phyloP scores from a whole-genome alignment of 2,329 filamentous ascomycete genomes.

The Pleomassaria siparia region DNA sequence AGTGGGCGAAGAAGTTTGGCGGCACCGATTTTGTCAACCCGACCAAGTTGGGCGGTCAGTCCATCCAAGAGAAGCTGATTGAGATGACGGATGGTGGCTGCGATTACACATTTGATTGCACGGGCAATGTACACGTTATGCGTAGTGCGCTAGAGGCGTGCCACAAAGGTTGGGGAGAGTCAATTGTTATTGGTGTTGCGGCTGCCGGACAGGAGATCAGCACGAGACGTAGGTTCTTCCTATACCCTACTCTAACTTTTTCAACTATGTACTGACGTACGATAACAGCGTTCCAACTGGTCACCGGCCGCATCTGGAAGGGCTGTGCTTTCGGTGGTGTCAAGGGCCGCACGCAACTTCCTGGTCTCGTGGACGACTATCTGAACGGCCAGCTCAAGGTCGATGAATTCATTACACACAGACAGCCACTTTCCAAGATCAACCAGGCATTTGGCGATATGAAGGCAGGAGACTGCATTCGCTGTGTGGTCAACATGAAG shows the following conservation, averaged over 20 bases:
- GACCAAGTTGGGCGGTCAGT: slow-evolving; percentile 64
- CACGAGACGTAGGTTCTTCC: slow-evolving; percentile 74
- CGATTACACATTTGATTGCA: slow-evolving; percentile 99
- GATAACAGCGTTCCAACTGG: slow-evolving; percentile 85
- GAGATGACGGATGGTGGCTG: slow-evolving; percentile 98
- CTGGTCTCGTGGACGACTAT: slow-evolving; percentile 85
- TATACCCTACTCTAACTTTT: not conserved
- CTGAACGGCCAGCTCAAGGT: slow-evolving; percentile 89
- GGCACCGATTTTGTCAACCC: slow-evolving; percentile 98
- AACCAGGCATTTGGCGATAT: slow-evolving; percentile 90
- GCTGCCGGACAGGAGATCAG: slow-evolving; percentile 94
- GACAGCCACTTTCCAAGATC: slow-evolving; percentile 78
- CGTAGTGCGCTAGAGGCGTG: slow-evolving; percentile 92
- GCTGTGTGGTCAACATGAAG: slow-evolving; percentile 78
- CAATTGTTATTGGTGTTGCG: slow-evolving; percentile 95
- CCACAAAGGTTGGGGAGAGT: slow-evolving; percentile 99
- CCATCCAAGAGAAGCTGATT: slow-evolving; percentile 86
- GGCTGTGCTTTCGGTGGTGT: slow-evolving; percentile 97
- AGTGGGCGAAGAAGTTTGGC: slow-evolving; percentile 91
- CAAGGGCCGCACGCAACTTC: slow-evolving; percentile 93
- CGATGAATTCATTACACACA: slow-evolving; percentile 98
- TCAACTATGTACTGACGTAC: slow-evolving; percentile 8
- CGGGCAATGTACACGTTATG: slow-evolving; percentile 96
- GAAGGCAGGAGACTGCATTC: slow-evolving; percentile 96
- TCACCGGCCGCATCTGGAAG: slow-evolving; percentile 96